Conservation (phyloP, 768 basidiomycete species). For the Termitomyces sp. region DNA sequence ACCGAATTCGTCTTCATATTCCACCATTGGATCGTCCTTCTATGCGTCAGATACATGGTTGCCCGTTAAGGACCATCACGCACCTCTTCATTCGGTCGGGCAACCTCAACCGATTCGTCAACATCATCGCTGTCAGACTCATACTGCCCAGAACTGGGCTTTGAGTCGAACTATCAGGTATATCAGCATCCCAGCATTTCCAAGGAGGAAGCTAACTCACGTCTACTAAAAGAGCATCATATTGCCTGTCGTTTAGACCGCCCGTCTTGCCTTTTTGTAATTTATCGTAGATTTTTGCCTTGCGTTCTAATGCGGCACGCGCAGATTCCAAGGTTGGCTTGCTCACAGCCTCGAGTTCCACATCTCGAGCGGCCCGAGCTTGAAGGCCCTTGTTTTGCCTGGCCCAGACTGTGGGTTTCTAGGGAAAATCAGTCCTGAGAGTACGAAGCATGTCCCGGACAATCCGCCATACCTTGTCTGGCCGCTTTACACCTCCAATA, state of each 20-base stretch:
- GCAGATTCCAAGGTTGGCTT: constrained; percentile 71
- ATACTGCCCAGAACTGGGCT: constrained; percentile 44
- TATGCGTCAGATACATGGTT: constrained; percentile 5
- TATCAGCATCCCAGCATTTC: neutral
- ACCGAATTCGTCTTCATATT: constrained; percentile 88
- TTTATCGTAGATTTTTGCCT: constrained; percentile 80
- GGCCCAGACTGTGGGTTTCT: constrained; percentile 81
- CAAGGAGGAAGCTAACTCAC: constrained; percentile 39
- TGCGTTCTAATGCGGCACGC: constrained; percentile 68
- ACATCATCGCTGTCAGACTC: constrained; percentile 74
- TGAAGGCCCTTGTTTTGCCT: constrained; percentile 74
- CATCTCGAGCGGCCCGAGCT: constrained; percentile 59
- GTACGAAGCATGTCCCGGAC: neutral
- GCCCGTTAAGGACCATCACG: constrained; percentile 8
- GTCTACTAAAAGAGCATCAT: constrained; percentile 70
- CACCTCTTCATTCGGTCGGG: constrained; percentile 44
- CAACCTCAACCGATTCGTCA: constrained; percentile 72
- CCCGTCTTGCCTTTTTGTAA: constrained; percentile 74
- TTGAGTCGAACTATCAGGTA: constrained; percentile 61
- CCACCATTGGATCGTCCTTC: constrained; percentile 75
- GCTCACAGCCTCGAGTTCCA: constrained; percentile 67
- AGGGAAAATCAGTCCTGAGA: neutral
- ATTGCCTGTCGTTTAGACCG: constrained; percentile 73
- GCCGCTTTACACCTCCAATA: constrained; percentile 60
- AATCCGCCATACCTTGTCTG: constrained; percentile 58